phyloP scores from a whole-genome alignment of 1,284 basidiomycete species.

The Meripilus lineatus region DNA sequence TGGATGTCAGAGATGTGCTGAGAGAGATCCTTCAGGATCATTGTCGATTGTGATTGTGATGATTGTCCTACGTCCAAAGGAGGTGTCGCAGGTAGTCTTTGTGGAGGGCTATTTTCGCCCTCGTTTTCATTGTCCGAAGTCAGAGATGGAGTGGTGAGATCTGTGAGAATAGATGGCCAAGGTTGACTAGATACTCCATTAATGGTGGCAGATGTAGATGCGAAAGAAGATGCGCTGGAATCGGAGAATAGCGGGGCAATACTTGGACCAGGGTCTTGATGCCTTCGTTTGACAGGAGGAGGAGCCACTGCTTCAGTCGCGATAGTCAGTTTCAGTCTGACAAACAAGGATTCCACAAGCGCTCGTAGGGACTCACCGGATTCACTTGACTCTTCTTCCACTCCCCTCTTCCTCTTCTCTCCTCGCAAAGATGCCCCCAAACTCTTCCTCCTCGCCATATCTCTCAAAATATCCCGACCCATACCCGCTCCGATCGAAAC shows the following conservation, averaged over 20 bases:
- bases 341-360: background rate
- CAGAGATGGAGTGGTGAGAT: slow-evolving; percentile 54
- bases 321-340: background rate
- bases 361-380: background rate
- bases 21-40: background rate
- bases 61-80: background rate
- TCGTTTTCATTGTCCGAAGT: slow-evolving; percentile 56
- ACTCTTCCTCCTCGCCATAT: background rate
- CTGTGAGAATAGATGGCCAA: slow-evolving; percentile 26
- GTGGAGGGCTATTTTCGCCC: slow-evolving; percentile 33
- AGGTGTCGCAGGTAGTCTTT: slow-evolving; percentile 37
- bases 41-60: slow-evolving; percentile 21
- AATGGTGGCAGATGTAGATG: slow-evolving; percentile 8
- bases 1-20: background rate
- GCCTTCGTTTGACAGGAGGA: background rate
- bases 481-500: background rate
- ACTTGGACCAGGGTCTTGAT: background rate
- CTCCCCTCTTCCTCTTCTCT: slow-evolving; percentile 7
- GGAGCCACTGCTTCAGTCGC: background rate
- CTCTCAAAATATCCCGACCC: slow-evolving; percentile 4
- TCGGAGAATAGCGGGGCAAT: slow-evolving; percentile 1
- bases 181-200: background rate
- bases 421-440: background rate
- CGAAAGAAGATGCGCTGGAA: slow-evolving; percentile 7
- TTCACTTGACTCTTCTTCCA: background rate